phyloP scores from a whole-genome alignment of 352 stramenopile genomes.

The Globisporangium canariense region DNA sequence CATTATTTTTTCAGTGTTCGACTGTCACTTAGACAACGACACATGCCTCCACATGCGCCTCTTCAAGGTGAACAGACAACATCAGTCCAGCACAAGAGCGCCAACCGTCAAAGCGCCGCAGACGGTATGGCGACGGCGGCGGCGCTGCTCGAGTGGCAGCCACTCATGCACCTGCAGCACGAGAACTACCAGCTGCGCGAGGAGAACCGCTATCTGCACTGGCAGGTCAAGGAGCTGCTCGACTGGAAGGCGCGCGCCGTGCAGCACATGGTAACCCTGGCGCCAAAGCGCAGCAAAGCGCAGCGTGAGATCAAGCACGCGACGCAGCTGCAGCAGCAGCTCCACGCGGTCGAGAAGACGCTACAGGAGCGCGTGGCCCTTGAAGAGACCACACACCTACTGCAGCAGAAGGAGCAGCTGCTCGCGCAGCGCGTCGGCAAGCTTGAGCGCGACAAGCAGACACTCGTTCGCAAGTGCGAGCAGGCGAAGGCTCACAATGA shows the following conservation, averaged over 20 bases:
- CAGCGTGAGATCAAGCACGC: slow-evolving; percentile 47
- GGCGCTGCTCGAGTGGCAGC: slow-evolving; percentile 49
- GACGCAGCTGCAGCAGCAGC: slow-evolving; percentile 48
- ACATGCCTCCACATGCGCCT: background rate
- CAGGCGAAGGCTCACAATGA: slow-evolving; percentile 13
- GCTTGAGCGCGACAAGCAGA: slow-evolving; percentile 28
- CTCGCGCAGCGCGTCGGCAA: slow-evolving; percentile 26
- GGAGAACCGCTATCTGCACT: slow-evolving; percentile 44
- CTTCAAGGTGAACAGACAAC: slow-evolving; percentile 1
- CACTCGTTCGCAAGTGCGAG: slow-evolving; percentile 20
- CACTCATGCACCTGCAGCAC: slow-evolving; percentile 54
- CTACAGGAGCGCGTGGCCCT: slow-evolving; percentile 51
- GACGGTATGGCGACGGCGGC: slow-evolving; percentile 32
- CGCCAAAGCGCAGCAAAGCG: slow-evolving; percentile 42
- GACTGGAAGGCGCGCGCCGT: slow-evolving; percentile 67
- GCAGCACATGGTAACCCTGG: slow-evolving; percentile 55
- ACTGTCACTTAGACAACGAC: too few species aligned
- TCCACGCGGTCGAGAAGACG: slow-evolving; percentile 50
- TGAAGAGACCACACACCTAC: slow-evolving; percentile 32
- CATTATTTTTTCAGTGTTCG: too few species aligned
- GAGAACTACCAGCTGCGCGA: slow-evolving; percentile 66
- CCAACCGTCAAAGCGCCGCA: background rate
- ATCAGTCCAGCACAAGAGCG: background rate
- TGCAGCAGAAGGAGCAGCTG: slow-evolving; percentile 30
- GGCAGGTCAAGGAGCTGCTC: slow-evolving; percentile 50